These are phyloP conservation scores for Xerocomus spinulosus DNA, from an alignment of 768 basidiomycete species.

Conservation along the genomic window DNA sequence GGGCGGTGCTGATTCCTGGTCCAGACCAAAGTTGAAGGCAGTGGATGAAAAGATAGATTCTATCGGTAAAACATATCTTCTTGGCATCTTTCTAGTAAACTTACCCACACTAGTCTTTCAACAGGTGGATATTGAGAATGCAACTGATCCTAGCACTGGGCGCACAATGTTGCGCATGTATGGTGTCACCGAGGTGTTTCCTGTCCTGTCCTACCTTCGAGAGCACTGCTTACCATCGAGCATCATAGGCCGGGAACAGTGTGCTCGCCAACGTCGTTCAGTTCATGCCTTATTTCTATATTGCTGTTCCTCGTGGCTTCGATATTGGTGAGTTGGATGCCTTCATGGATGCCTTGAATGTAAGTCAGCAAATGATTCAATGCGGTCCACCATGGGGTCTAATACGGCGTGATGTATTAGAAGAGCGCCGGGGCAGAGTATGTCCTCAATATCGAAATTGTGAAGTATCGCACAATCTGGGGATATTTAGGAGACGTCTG, in stretches of 20 bases:
- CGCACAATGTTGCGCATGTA: conserved; percentile 64
- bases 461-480: conserved; percentile 73
- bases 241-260: conserved; percentile 72
- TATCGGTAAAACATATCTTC: conserved; percentile 49
- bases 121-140: conserved; percentile 89
- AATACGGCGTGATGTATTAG: conserved; percentile 10
- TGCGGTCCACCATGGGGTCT: neutral
- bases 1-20: conserved; percentile 76
- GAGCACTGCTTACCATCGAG: conserved; percentile 1
- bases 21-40: conserved; percentile 51
- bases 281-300: conserved; percentile 91
- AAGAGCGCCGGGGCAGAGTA: conserved; percentile 29
- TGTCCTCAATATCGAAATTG: conserved; percentile 53
- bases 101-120: conserved; percentile 67
- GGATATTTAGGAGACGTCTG: conserved; percentile 82
- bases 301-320: conserved; percentile 84
- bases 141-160: conserved; percentile 40
- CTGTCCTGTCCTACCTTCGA: neutral
- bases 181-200: conserved; percentile 79
- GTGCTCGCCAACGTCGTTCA: conserved; percentile 78
- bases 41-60: conserved; percentile 59
- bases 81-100: neutral
- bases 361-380: conserved; percentile 33
- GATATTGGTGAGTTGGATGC: conserved; percentile 57
- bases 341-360: conserved; percentile 72